A percentile compares a stretch with the other conserved stretches of the same genome.
Evolutionary conservation across 2,329 filamentous ascomycete genomes (phyloP).

Genomic region (Aspergillus eucalypticola): DNA sequence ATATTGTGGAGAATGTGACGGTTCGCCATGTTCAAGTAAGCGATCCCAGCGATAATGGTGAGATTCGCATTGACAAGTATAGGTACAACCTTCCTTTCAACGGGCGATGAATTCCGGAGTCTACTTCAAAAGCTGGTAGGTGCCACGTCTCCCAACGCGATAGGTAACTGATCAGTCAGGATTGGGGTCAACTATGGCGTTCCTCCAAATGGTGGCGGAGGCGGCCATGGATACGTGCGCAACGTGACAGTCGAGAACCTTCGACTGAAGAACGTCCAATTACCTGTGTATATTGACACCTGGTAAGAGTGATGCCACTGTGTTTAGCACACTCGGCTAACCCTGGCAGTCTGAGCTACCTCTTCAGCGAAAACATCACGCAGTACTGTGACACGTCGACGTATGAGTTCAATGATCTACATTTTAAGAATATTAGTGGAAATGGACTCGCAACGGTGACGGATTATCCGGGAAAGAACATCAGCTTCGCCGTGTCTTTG

Average conservation of each 20-base stretch:
- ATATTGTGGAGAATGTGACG: slow-evolving; percentile 42
- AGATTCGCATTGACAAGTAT: not conserved
- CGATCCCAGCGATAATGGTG: not conserved
- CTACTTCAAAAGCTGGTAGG: not conserved
- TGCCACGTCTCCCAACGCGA: not conserved
- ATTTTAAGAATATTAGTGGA: not conserved
- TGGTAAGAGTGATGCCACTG: not conserved
- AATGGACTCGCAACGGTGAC: not conserved
- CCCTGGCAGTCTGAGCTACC: not conserved
- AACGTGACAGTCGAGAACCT: not conserved
- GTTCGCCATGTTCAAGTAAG: slow-evolving; percentile 34
- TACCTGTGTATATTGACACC: not conserved
- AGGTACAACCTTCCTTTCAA: not conserved
- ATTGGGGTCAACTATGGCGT: not conserved
- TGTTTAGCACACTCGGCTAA: not conserved
- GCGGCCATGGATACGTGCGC: not conserved
- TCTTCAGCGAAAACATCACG: not conserved
- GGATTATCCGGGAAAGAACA: not conserved
- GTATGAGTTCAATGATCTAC: not conserved
- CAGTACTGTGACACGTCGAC: not conserved
- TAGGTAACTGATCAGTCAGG: not conserved
- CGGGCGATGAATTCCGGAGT: not conserved
- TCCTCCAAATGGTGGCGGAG: not conserved
- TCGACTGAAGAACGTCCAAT: not conserved
- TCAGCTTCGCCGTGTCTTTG: not conserved